Evolutionary conservation across 129 eudicot species (phyloP).

Genomic region (Arctium lappa): DNA sequence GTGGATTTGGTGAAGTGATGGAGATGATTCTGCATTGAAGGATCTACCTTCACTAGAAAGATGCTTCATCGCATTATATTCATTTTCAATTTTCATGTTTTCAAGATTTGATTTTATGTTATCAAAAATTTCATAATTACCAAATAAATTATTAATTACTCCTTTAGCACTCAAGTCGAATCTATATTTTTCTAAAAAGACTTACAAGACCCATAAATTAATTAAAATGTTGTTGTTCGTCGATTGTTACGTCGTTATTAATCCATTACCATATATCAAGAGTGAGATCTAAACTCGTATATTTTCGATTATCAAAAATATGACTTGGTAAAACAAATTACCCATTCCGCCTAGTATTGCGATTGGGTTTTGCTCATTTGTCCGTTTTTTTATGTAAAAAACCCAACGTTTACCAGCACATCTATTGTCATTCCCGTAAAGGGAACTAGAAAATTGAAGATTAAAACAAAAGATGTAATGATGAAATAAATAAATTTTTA

Average conservation of each 20-base stretch:
- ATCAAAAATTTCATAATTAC: neutral
- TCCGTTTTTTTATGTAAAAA: neutral
- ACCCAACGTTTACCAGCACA: neutral
- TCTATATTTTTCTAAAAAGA: neutral
- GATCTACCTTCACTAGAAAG: slow-evolving; percentile 24
- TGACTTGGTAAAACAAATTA: neutral
- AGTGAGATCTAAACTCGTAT: no score
- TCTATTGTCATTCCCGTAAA: neutral
- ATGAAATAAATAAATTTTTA: neutral
- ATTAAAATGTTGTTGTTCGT: neutral
- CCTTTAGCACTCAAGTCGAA: neutral
- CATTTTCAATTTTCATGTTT: neutral
- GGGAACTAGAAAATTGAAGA: neutral
- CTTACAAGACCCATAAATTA: neutral
- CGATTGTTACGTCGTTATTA: neutral
- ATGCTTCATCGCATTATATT: slow-evolving; percentile 10
- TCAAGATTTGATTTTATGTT: neutral
- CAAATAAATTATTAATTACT: neutral
- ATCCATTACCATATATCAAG: no score
- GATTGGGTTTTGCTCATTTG: neutral
- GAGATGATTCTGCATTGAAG: slow-evolving; percentile 18
- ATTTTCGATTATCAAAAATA: no score
- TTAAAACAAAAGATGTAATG: neutral
- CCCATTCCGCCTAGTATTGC: neutral
- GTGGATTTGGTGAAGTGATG: slow-evolving; percentile 24